These are phyloP conservation scores for Marvania coccoides DNA, from an alignment of 139 green algal species.

Conservation along the genomic window DNA sequence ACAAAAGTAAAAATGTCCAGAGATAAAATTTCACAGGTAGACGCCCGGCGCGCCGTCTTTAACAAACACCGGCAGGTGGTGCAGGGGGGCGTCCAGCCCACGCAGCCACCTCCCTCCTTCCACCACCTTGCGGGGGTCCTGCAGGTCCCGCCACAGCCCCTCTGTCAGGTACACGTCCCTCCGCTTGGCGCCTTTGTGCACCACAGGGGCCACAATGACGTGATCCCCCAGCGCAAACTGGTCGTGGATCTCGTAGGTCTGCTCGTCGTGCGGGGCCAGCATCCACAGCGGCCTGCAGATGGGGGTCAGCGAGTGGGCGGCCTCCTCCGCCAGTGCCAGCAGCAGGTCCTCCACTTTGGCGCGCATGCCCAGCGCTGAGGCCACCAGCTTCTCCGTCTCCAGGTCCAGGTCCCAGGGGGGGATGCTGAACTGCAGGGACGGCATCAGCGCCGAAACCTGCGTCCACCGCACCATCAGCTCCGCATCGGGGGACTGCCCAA, in stretches of 20 bases:
- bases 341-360: slow-evolving; percentile 13
- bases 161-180: slow-evolving; percentile 50
- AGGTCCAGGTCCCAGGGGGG: slow-evolving; percentile 47
- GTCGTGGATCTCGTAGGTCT: slow-evolving; percentile 51
- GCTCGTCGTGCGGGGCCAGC: slow-evolving; percentile 44
- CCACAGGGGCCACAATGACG: slow-evolving; percentile 56
- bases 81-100: slow-evolving; percentile 39
- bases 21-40: too few relatives aligned
- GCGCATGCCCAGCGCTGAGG: slow-evolving; percentile 14
- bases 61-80: slow-evolving; percentile 43
- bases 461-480: slow-evolving; percentile 62
- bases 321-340: slow-evolving; percentile 21
- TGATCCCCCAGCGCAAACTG: slow-evolving; percentile 54
- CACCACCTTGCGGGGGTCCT: slow-evolving; percentile 14
- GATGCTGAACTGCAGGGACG: slow-evolving; percentile 61
- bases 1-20: too few relatives aligned
- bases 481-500: slow-evolving; percentile 33
- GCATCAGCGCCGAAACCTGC: slow-evolving; percentile 59
- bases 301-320: slow-evolving; percentile 35
- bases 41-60: not conserved
- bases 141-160: slow-evolving; percentile 25
- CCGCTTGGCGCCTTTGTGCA: slow-evolving; percentile 31
- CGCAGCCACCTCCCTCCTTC: slow-evolving; percentile 42
- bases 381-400: slow-evolving; percentile 31
- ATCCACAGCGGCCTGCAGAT: slow-evolving; percentile 61